Evolutionary conservation across 257 asterid species (phyloP).

Genomic region (Datura wrightii): DNA sequence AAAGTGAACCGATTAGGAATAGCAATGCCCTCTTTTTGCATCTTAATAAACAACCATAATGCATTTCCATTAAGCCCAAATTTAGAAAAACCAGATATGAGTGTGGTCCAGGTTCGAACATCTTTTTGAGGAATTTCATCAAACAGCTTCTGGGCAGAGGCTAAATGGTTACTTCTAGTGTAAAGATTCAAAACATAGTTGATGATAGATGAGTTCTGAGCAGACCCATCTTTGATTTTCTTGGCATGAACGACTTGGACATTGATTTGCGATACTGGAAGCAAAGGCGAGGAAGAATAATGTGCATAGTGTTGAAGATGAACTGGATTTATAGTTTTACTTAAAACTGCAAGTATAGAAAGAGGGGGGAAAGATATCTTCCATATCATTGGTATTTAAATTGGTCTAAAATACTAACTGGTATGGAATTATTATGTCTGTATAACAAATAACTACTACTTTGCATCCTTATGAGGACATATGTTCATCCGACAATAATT

Average conservation of each 20-base stretch:
- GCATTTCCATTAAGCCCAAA: slow-evolving; percentile 50
- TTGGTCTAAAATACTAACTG: too few relatives aligned
- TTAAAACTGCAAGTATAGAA: background rate
- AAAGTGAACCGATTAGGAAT: slow-evolving; percentile 70
- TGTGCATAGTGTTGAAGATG: slow-evolving; percentile 1
- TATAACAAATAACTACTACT: too few relatives aligned
- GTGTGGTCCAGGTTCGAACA: slow-evolving; percentile 76
- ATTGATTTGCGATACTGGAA: slow-evolving; percentile 25
- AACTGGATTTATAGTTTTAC: background rate
- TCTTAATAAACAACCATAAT: slow-evolving; percentile 52
- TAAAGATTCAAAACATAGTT: slow-evolving; percentile 57
- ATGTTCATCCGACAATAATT: too few relatives aligned
- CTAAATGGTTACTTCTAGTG: slow-evolving; percentile 36
- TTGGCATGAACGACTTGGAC: slow-evolving; percentile 49
- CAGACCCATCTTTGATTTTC: slow-evolving; percentile 55
- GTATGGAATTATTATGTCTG: too few relatives aligned
- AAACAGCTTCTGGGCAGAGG: slow-evolving; percentile 61
- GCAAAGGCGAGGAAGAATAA: slow-evolving; percentile 37
- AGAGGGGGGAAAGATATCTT: background rate
- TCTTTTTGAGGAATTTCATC: slow-evolving; percentile 70
- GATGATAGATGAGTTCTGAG: slow-evolving; percentile 31
- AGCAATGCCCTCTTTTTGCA: slow-evolving; percentile 59
- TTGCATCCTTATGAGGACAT: too few relatives aligned
- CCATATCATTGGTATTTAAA: too few relatives aligned
- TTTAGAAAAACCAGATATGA: slow-evolving; percentile 63